Percentiles rank a stretch among this genome's conserved stretches.
Evolutionary conservation across 2,329 filamentous ascomycete species (phyloP).

Genomic region (Neopestalotiopsis sp.): DNA sequence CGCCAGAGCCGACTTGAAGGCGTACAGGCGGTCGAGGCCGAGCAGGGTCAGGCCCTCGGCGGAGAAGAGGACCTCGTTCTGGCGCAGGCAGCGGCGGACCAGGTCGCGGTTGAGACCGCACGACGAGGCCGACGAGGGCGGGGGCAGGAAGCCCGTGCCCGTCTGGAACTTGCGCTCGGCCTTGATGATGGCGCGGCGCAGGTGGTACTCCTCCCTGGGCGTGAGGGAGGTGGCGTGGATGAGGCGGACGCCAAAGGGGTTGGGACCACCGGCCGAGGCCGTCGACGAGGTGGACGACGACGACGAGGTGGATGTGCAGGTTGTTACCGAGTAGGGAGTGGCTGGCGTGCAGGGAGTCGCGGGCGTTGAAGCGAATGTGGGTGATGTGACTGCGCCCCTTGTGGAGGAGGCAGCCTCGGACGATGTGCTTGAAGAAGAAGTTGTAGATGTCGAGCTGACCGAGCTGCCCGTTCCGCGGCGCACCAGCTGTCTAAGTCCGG

Average conservation of each 20-base stretch:
- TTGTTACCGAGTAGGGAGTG: constrained; percentile 42
- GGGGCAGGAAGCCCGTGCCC: constrained; percentile 38
- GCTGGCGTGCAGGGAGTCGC: constrained; percentile 53
- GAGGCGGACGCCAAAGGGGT: constrained; percentile 54
- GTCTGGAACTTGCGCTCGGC: constrained; percentile 54
- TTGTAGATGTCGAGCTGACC: constrained; percentile 20
- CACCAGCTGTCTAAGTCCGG: constrained; percentile 45
- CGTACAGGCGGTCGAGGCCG: constrained; percentile 66
- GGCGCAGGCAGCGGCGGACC: constrained; percentile 59
- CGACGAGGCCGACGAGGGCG: constrained; percentile 46
- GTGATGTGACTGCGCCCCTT: constrained; percentile 36
- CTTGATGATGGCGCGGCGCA: constrained; percentile 55
- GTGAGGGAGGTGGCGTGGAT: constrained; percentile 53
- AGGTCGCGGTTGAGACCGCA: constrained; percentile 56
- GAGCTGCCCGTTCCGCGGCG: constrained; percentile 42
- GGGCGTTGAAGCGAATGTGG: constrained; percentile 41
- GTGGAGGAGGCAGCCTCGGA: constrained; percentile 25
- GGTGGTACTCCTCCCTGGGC: constrained; percentile 50
- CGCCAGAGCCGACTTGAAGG: constrained; percentile 65
- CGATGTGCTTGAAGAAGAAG: constrained; percentile 24
- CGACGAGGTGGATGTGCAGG: constrained; percentile 37
- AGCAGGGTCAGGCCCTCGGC: constrained; percentile 64
- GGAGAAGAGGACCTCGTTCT: constrained; percentile 66
- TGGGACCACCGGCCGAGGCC: constrained; percentile 31
- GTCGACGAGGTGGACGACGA: constrained; percentile 17